phyloP scores from a whole-genome alignment of 305 asterid species.

The Salvia sclarea region DNA sequence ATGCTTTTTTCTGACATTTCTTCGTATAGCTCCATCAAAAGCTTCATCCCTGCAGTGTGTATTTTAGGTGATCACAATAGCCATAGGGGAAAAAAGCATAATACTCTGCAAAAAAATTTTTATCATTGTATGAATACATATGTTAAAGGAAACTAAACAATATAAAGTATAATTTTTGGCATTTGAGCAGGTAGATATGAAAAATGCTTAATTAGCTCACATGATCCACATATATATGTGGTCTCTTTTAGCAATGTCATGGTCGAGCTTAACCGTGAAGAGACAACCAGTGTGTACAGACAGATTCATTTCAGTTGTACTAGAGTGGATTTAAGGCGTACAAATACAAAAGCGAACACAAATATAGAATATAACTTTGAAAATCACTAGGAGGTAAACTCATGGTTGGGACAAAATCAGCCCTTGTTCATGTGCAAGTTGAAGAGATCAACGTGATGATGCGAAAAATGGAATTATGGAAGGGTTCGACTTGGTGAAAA shows the following conservation, averaged over 20 bases:
- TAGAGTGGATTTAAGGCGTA: background rate
- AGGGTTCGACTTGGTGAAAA: background rate
- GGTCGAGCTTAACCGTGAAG: background rate
- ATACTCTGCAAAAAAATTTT: background rate
- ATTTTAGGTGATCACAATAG: background rate
- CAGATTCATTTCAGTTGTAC: background rate
- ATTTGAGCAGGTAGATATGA: background rate
- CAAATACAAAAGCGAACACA: background rate
- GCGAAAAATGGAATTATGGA: background rate
- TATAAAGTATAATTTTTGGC: background rate
- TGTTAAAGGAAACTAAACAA: background rate
- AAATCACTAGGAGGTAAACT: background rate
- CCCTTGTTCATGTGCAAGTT: background rate
- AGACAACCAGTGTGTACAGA: background rate
- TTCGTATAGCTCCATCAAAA: conserved; percentile 64
- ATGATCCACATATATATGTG: background rate
- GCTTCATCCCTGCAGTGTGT: conserved; percentile 61
- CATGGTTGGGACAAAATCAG: background rate
- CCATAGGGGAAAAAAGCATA: background rate
- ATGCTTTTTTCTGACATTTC: conserved; percentile 47
- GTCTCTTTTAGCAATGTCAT: background rate
- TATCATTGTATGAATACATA: background rate
- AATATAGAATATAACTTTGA: background rate
- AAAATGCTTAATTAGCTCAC: background rate
- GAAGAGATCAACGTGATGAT: conserved; percentile 4